phyloP scores from a whole-genome alignment of 202 grass and related monocot species.

The Brachypodium distachyon region DNA sequence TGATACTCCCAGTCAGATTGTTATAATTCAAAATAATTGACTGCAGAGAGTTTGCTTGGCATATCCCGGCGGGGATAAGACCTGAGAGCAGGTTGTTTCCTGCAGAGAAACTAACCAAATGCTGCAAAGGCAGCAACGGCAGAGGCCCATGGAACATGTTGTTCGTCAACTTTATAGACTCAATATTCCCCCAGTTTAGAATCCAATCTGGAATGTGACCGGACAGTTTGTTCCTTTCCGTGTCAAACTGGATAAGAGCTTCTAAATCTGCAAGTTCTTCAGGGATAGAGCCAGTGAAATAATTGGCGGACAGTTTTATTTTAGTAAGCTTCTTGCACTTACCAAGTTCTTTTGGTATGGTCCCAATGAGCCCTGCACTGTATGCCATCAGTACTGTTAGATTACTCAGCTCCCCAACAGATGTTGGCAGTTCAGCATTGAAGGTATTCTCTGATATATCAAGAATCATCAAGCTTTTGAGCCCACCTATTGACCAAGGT shows the following conservation, averaged over 20 bases:
- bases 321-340: conserved; percentile 55
- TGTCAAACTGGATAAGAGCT: conserved; percentile 38
- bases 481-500: conserved; percentile 49
- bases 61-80: conserved; percentile 37
- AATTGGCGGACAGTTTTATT: conserved; percentile 48
- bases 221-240: conserved; percentile 53
- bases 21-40: conserved; percentile 44
- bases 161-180: conserved; percentile 26
- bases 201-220: conserved; percentile 53
- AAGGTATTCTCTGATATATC: conserved; percentile 71
- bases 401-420: conserved; percentile 51
- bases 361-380: conserved; percentile 39
- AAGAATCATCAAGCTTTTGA: conserved; percentile 44
- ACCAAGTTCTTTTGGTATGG: conserved; percentile 57
- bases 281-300: conserved; percentile 51
- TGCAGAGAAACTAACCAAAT: conserved; percentile 44
- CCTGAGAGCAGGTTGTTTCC: conserved; percentile 51
- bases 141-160: conserved; percentile 47
- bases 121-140: conserved; percentile 22
- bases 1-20: conserved; percentile 52
- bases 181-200: conserved; percentile 33
- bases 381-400: conserved; percentile 30
- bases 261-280: conserved; percentile 45
- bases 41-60: conserved; percentile 34
- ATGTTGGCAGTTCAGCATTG: conserved; percentile 37